phyloP scores from a whole-genome alignment of 176 grass and related monocot species.

The Pontederia paniculata region DNA sequence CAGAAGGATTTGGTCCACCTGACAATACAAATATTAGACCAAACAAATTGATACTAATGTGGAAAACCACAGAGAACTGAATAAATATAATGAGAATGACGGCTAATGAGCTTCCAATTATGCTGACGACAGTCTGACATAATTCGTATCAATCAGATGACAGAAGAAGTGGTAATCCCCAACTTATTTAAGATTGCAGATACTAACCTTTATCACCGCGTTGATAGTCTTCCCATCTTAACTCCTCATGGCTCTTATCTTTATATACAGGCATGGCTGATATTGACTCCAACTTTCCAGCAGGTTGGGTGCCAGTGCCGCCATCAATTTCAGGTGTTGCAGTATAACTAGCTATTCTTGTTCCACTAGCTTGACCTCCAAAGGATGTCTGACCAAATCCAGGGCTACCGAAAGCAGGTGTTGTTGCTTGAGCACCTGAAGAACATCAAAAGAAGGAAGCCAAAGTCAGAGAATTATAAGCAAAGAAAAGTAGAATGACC shows the following conservation, averaged over 20 bases:
- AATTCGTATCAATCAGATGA: too few relatives aligned
- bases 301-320: constrained; percentile 48
- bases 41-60: too few relatives aligned
- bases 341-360: constrained; percentile 49
- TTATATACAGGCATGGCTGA: constrained; percentile 90
- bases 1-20: constrained; percentile 10
- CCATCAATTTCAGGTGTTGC: constrained; percentile 39
- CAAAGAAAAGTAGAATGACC: constrained; percentile 5
- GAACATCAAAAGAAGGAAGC: constrained; percentile 17
- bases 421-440: constrained; percentile 57
- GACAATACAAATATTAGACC: not conserved
- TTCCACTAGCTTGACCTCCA: constrained; percentile 62
- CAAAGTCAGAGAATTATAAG: constrained; percentile 10
- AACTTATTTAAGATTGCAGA: not conserved
- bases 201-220: constrained; percentile 15
- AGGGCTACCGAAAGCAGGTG: constrained; percentile 47
- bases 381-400: constrained; percentile 49
- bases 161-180: not conserved
- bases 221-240: constrained; percentile 24
- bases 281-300: constrained; percentile 83
- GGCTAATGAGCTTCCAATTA: too few relatives aligned
- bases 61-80: not conserved
- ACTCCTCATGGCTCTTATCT: constrained; percentile 92
- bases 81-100: not conserved
- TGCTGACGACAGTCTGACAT: too few relatives aligned